Conservation (phyloP, 306 rosid genomes). For the Coriaria nepalensis region DNA sequence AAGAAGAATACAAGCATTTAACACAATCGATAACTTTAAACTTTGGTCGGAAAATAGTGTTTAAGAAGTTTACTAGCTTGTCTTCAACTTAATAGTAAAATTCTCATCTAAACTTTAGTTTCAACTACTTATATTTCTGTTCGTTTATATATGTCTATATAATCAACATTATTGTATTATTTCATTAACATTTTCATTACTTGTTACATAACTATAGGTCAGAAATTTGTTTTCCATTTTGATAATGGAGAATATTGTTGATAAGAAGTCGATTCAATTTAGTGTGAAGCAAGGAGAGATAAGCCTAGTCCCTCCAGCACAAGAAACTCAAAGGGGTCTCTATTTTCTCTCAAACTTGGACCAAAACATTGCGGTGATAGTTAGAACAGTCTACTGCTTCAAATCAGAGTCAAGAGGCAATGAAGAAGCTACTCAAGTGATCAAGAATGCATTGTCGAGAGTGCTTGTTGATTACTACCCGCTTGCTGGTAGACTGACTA, state of each 20-base stretch:
- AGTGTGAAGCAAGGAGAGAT: constrained; percentile 39
- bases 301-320: constrained; percentile 35
- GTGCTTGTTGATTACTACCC: constrained; percentile 67
- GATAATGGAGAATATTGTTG: constrained; percentile 21
- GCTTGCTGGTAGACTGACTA: constrained; percentile 37
- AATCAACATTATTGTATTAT: no score
- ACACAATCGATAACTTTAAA: no score
- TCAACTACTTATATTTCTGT: no score
- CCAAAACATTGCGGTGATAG: constrained; percentile 51
- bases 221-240: constrained; percentile 8
- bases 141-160: no score
- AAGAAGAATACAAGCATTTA: no score
- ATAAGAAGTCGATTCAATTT: constrained; percentile 14
- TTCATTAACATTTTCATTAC: no score
- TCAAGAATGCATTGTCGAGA: constrained; percentile 41
- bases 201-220: no score
- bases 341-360: constrained; percentile 75
- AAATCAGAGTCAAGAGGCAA: constrained; percentile 44
- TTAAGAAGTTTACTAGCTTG: no score
- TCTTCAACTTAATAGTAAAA: no score
- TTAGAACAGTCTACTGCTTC: constrained; percentile 49
- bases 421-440: constrained; percentile 35
- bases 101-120: no score
- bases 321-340: constrained; percentile 47
- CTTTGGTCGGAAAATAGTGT: no score